Base-by-base conservation (phyloP, 495 filamentous ascomycete genomes). In the Lophium mytilinum region DNA sequence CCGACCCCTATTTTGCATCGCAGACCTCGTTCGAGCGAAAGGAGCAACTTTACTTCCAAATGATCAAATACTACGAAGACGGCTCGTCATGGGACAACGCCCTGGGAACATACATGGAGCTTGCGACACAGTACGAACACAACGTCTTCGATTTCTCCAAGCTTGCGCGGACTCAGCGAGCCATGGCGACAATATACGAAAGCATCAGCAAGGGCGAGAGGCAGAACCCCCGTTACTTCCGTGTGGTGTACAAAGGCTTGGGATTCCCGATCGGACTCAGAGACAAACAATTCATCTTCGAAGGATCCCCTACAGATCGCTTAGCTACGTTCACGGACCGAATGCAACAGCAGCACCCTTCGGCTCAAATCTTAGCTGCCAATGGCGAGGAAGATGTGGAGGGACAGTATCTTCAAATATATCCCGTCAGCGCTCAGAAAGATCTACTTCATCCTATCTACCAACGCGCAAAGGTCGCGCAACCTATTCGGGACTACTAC, bases 171-270 rank as follows among this genome's bases (percentile, higher is more conserved):
- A 84, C 90, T 0, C 87, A 96, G 65, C 77, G 90, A 58, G 90
- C 92, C 11, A 96, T 96, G 78, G 94, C 93, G 15, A 91, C 82
- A 40, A 91, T 97, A 21, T 88, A 96, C 69, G 94, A 97, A 66
- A 83, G 78, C 37, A 85, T 99, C 51, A 78, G 83, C 4, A 91
- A 87, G 71, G 86, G 88, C 55, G 83, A 89, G 33, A 84, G 81
- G 61, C 72, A 84, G 37, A 83, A 84, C 63, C 85, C 88, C 1
- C 83, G 89, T 53, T 97, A 95, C 73, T 99, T 94, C 79, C 88
- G 89, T 45, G 90, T 97, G 19, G 77, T 84, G 37, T 99, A 91
- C 74, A 86, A 85, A 66, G 93, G 93, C 17, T 82, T 97, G 50
- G 93, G 94, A 0, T 98, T 97, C 71, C 89, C 89, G 10, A 48